Conservation (phyloP, 345 rosid genomes). For the Pugionium dolabratum region DNA sequence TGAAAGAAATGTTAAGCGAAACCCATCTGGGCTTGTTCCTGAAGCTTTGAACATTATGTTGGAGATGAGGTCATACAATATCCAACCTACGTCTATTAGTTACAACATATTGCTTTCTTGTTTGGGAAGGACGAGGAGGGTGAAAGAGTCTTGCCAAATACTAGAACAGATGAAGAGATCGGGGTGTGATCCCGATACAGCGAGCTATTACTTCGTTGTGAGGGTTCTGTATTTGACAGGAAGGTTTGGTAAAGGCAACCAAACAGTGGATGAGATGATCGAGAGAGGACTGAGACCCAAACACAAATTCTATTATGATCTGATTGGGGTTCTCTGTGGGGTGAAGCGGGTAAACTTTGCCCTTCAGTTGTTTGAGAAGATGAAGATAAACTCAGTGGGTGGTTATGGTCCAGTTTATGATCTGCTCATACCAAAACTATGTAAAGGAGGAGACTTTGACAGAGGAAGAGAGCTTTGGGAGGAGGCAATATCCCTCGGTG, state of each 20-base stretch:
- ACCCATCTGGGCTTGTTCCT: constrained; percentile 84
- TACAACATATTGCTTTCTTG: constrained; percentile 79
- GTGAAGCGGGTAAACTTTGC: constrained; percentile 71
- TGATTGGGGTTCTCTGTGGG: constrained; percentile 81
- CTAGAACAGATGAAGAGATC: constrained; percentile 72
- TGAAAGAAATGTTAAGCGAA: constrained; percentile 53
- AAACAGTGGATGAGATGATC: constrained; percentile 74
- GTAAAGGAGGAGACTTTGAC: constrained; percentile 69
- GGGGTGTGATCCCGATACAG: constrained; percentile 63
- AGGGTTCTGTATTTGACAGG: constrained; percentile 73
- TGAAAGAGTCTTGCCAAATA: constrained; percentile 65
- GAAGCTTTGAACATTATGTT: constrained; percentile 85
- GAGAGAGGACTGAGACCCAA: constrained; percentile 57
- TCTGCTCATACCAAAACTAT: constrained; percentile 73
- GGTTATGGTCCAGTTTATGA: constrained; percentile 75
- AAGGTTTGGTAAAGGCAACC: constrained; percentile 81
- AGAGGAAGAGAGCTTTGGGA: constrained; percentile 79
- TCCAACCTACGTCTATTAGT: constrained; percentile 62
- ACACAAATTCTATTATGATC: constrained; percentile 64
- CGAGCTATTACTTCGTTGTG: constrained; percentile 75
- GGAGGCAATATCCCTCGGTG: constrained; percentile 55
- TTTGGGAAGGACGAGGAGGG: constrained; percentile 74
- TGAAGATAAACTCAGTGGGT: constrained; percentile 62
- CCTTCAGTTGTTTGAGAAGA: constrained; percentile 63
- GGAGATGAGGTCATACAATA: constrained; percentile 68